phyloP scores from a whole-genome alignment of 2,329 filamentous ascomycete genomes.

The Mycosphaerella sp. region DNA sequence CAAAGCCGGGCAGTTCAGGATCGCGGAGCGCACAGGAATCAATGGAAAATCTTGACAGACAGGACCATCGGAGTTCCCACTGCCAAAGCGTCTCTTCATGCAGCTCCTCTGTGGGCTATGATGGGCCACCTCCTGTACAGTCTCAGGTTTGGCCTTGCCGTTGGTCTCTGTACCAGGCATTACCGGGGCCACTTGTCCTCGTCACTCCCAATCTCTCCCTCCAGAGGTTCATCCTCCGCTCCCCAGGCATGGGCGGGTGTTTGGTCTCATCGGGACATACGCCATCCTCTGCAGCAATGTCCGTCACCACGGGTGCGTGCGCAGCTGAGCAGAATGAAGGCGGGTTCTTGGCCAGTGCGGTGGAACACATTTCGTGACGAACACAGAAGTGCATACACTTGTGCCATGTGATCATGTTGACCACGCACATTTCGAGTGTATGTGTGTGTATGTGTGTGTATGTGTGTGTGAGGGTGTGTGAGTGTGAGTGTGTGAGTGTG shows the following conservation, averaged over 20 bases:
- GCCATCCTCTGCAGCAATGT: slow-evolving; percentile 14
- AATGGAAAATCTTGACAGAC: no score
- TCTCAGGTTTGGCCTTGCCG: slow-evolving; percentile 19
- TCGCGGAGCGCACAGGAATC: slow-evolving; percentile 3
- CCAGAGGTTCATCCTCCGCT: slow-evolving; percentile 12
- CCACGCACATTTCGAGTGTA: slow-evolving; percentile 11
- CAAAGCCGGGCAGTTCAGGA: slow-evolving; percentile 34
- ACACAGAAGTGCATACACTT: slow-evolving; percentile 17
- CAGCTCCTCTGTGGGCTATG: background rate
- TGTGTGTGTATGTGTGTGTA: background rate
- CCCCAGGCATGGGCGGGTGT: slow-evolving; percentile 15
- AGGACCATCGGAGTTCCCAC: background rate
- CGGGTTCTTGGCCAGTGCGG: slow-evolving; percentile 12
- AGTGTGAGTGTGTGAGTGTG: no score
- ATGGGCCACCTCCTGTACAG: background rate
- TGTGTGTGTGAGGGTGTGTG: no score
- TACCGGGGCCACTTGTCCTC: slow-evolving; percentile 15
- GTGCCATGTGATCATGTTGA: slow-evolving; percentile 16
- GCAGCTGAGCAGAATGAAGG: slow-evolving; percentile 13
- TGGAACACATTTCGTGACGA: slow-evolving; percentile 13
- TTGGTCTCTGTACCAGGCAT: slow-evolving; percentile 15
- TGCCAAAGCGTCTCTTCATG: background rate
- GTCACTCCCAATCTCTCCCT: slow-evolving; percentile 11
- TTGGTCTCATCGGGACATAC: slow-evolving; percentile 17
- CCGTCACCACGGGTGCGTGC: slow-evolving; percentile 18